Evolutionary conservation across 768 basidiomycete genomes (phyloP).

Genomic region (Tricholomella constricta): DNA sequence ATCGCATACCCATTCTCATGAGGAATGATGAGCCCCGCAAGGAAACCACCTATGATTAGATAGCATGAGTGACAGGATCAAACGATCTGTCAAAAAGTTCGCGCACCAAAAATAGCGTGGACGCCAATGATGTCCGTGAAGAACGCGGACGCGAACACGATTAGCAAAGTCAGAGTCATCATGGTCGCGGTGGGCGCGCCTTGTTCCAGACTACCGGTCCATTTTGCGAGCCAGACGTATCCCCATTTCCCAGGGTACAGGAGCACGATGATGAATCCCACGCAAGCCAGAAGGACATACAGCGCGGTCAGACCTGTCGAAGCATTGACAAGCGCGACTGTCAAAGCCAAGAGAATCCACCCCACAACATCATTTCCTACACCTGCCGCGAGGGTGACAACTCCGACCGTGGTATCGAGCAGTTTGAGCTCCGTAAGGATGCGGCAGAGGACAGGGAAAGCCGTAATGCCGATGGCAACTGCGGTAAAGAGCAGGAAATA

Average conservation of each 20-base stretch:
- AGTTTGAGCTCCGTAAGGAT: slow-evolving; percentile 84
- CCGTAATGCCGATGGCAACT: slow-evolving; percentile 80
- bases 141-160: slow-evolving; percentile 76
- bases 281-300: slow-evolving; percentile 71
- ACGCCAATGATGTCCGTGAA: slow-evolving; percentile 88
- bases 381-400: slow-evolving; percentile 80
- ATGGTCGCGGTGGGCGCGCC: slow-evolving; percentile 71
- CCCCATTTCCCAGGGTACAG: slow-evolving; percentile 64
- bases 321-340: slow-evolving; percentile 84
- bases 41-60: slow-evolving; percentile 62
- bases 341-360: slow-evolving; percentile 83
- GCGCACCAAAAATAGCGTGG: slow-evolving; percentile 64
- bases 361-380: slow-evolving; percentile 78
- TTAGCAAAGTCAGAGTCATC: slow-evolving; percentile 78
- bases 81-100: background rate
- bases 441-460: slow-evolving; percentile 81
- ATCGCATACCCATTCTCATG: slow-evolving; percentile 83
- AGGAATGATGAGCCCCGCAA: slow-evolving; percentile 82
- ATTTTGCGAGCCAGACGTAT: slow-evolving; percentile 65
- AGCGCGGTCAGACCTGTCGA: slow-evolving; percentile 72
- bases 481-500: slow-evolving; percentile 87
- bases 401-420: slow-evolving; percentile 82
- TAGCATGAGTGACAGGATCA: background rate
- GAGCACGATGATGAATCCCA: slow-evolving; percentile 68
- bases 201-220: slow-evolving; percentile 71